Conservation (phyloP, 139 green algal genomes). For the Volvox africanus region DNA sequence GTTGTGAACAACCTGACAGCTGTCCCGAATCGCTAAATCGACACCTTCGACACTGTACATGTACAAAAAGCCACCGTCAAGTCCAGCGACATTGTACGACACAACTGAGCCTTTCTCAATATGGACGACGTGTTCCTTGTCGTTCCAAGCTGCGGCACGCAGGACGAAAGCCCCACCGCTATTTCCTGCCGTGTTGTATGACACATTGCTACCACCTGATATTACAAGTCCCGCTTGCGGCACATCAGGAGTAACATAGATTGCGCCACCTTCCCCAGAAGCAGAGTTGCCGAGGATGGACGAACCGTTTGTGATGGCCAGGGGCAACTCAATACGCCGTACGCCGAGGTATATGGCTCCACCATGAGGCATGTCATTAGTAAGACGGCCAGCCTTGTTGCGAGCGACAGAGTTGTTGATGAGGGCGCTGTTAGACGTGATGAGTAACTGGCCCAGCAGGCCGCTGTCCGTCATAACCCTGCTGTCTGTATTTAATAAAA, state of each 20-base stretch:
- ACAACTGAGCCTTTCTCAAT: not conserved
- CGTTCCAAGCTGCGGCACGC: not conserved
- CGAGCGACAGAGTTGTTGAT: not conserved
- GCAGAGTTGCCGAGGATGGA: not conserved
- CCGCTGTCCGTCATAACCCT: too few relatives aligned
- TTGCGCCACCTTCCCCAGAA: not conserved
- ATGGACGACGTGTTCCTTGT: too few relatives aligned
- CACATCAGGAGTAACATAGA: not conserved
- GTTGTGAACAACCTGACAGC: too few relatives aligned
- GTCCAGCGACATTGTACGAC: not conserved
- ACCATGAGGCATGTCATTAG: not conserved
- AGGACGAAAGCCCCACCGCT: not conserved
- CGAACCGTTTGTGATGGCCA: not conserved
- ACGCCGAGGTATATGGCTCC: not conserved
- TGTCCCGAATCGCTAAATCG: too few relatives aligned
- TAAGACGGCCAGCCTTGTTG: too few relatives aligned
- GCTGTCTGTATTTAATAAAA: too few relatives aligned
- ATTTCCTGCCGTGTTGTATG: not conserved
- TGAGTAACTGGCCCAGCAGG: not conserved
- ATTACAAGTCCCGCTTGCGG: not conserved
- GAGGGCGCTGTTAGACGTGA: not conserved
- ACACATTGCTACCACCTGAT: not conserved
- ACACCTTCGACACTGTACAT: too few relatives aligned
- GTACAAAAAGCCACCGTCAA: not conserved
- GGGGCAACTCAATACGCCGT: not conserved